Conservation (phyloP, 139 green algal species). For the Limnomonas spitsbergensis region DNA sequence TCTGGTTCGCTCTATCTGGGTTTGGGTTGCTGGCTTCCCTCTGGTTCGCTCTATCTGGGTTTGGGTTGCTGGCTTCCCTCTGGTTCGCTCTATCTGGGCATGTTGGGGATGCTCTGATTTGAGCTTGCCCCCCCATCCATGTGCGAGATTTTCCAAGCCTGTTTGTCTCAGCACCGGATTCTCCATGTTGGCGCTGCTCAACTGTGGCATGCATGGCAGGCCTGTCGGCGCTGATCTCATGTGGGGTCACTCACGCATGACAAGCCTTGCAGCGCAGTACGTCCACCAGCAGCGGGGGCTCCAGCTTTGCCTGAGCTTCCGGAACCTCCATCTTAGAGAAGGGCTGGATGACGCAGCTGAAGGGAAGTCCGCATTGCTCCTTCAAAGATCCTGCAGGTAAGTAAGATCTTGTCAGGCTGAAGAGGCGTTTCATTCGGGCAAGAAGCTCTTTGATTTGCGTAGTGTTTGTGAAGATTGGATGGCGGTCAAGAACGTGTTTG, state of each 20-base stretch:
- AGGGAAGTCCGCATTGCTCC: slow-evolving; percentile 65
- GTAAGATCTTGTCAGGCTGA: background rate
- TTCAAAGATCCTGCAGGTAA: slow-evolving; percentile 43
- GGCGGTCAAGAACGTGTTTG: background rate
- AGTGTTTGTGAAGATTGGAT: background rate
- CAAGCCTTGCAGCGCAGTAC: slow-evolving; percentile 63
- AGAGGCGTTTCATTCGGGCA: background rate
- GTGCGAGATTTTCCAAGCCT: no score
- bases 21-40: no score
- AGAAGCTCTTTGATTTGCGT: background rate
- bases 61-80: no score
- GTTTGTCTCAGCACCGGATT: no score
- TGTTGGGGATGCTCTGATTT: no score
- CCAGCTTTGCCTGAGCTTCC: background rate
- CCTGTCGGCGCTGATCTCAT: background rate
- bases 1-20: no score
- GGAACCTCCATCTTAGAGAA: slow-evolving; percentile 14
- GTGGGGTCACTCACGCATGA: slow-evolving; percentile 40
- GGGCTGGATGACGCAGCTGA: slow-evolving; percentile 40
- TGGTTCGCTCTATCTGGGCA: no score
- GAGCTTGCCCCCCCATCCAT: no score
- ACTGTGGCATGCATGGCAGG: no score
- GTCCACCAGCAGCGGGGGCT: background rate
- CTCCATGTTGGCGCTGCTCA: no score
- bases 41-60: no score